Base-by-base conservation (phyloP, 169 alveolate genomes). In the Cytauxzoon felis region DNA sequence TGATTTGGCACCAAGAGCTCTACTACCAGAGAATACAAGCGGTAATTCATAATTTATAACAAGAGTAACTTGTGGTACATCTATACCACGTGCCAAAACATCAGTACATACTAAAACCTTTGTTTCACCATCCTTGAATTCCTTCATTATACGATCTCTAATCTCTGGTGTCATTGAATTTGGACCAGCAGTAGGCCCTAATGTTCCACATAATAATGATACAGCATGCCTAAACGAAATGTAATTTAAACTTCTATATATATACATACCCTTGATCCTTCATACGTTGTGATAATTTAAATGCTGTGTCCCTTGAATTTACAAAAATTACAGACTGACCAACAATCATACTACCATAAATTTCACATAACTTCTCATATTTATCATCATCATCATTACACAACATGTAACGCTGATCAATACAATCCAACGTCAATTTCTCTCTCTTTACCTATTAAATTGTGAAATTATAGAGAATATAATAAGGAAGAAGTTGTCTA, bases 101-200 rank as follows among this genome's bases (percentile, higher is more conserved):
- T 97, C 99, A 33, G 99, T 96, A 58, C 99, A 90, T 36, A 97
- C 94, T 59, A 97, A 80, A 50, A 96, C 97, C 87, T 97, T 95
- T 50, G 98, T 90, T 34, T 92, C 95, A 27, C 98, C 98, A 52
- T 82, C 87, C 81, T 97, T 92, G 90, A 95, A 94, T 57, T 95
- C 98, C 53, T 87, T 83, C 98, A 96, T 93, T 72, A 95, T 91
- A 49, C 93, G 84, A 67, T 97, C 98, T 60, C 99, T 88, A 18
- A 91, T 83, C 40, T 93, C 89, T 16, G 96, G 96, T 52, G 90
- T 95, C 98, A 93, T 95, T 70, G 95, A 80, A 62, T 54, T 64
- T 21, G 26, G 30, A 18, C 78, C 76, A 8, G 80, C 23, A 16
- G 38, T 68, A 0, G 72, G 66, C 6, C 61, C 68, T 19, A 73